Conservation (phyloP, 441 rosid species). For the Bruguiera hainesii region DNA sequence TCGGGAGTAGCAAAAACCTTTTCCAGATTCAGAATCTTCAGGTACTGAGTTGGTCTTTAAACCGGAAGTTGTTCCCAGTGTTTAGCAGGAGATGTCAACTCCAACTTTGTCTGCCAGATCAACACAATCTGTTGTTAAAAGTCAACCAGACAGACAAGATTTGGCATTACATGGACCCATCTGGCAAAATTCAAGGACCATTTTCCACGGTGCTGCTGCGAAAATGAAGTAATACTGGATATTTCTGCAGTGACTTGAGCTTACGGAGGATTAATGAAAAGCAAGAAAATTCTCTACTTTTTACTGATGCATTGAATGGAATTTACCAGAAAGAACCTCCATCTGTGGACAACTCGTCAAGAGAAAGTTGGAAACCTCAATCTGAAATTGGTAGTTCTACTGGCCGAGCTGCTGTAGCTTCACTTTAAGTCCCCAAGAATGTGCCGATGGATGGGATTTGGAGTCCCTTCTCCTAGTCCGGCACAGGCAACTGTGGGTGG, state of each 20-base stretch:
- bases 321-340: conserved; percentile 52
- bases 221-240: conserved; percentile 87
- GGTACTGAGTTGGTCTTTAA: conserved; percentile 30
- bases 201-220: conserved; percentile 88
- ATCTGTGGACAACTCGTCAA: conserved; percentile 20
- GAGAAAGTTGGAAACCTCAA: conserved; percentile 33
- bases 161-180: conserved; percentile 88
- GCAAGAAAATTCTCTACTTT: conserved; percentile 62
- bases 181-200: conserved; percentile 91
- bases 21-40: conserved; percentile 40
- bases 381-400: conserved; percentile 30
- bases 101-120: conserved; percentile 38
- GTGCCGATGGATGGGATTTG: conserved; percentile 52
- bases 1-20: conserved; percentile 57
- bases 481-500: conserved; percentile 40
- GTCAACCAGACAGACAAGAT: conserved; percentile 72
- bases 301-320: conserved; percentile 73
- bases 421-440: conserved; percentile 48
- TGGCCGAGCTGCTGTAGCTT: conserved; percentile 35
- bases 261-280: conserved; percentile 70
- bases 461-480: conserved; percentile 88
- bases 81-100: conserved; percentile 34
- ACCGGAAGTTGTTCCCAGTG: conserved; percentile 39
- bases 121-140: conserved; percentile 40
- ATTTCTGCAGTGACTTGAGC: conserved; percentile 75